A percentile compares a stretch with the other conserved stretches of the same genome.
phyloP scores from a whole-genome alignment of 2,329 filamentous ascomycete genomes.

The Aspergillus versicolor region DNA sequence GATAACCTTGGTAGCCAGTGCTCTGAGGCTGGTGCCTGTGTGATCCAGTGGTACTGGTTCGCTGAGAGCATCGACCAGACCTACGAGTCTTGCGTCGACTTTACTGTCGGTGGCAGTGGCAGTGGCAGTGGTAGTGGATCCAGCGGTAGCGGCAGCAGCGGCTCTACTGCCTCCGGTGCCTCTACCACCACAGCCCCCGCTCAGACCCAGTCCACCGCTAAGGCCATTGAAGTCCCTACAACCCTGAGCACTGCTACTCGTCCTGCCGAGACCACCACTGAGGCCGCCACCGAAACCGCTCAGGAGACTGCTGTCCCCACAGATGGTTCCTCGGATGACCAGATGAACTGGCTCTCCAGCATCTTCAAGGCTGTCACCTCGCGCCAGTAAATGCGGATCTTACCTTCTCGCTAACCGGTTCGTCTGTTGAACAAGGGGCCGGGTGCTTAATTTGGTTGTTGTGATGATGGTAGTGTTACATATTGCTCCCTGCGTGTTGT shows the following conservation, averaged over 20 bases:
- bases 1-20: conserved; percentile 28
- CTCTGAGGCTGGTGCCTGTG: conserved; percentile 29
- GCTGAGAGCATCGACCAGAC: conserved; percentile 36
- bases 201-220: conserved; percentile 6
- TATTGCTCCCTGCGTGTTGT: not conserved
- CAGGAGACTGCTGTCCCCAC: conserved; percentile 15
- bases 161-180: conserved; percentile 16
- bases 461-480: not conserved
- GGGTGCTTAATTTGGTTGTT: not conserved
- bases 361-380: conserved; percentile 16
- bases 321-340: conserved; percentile 19
- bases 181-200: conserved; percentile 6
- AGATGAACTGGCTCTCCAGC: conserved; percentile 17
- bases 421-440: not conserved
- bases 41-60: conserved; percentile 38
- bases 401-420: not conserved
- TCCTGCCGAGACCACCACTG: conserved; percentile 9
- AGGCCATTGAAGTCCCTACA: conserved; percentile 11
- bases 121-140: conserved; percentile 16
- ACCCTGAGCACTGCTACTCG: conserved; percentile 14
- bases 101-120: conserved; percentile 23
- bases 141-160: conserved; percentile 11
- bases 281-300: not conserved
- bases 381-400: conserved; percentile 8
- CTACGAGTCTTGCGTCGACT: conserved; percentile 37